Evolutionary conservation across 495 filamentous ascomycete genomes (phyloP).

Genomic region (Aspergillus cristatus): DNA sequence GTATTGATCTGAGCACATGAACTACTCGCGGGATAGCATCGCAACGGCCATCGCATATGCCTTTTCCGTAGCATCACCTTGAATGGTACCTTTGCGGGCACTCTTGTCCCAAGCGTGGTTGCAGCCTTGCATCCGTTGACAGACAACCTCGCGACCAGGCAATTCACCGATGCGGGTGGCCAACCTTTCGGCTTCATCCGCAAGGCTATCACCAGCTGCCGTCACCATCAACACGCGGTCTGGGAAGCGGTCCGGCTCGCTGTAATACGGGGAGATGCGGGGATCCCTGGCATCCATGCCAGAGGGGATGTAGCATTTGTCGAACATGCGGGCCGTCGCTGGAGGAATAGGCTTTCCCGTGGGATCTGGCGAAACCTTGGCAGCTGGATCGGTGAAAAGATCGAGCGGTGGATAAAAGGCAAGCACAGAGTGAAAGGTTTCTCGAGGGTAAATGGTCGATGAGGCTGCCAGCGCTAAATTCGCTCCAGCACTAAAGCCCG

Average conservation of each 20-base stretch:
- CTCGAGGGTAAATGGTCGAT: slow-evolving; percentile 26
- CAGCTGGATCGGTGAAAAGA: slow-evolving; percentile 13
- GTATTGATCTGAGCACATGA: background rate
- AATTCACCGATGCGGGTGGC: slow-evolving; percentile 21
- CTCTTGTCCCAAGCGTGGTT: slow-evolving; percentile 34
- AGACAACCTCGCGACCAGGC: slow-evolving; percentile 27
- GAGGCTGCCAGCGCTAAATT: slow-evolving; percentile 33
- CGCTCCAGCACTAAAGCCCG: slow-evolving; percentile 38
- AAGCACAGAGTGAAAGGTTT: slow-evolving; percentile 31
- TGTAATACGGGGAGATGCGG: slow-evolving; percentile 36
- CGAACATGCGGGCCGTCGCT: slow-evolving; percentile 20
- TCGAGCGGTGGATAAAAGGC: slow-evolving; percentile 35
- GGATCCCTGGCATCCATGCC: slow-evolving; percentile 31
- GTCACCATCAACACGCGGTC: slow-evolving; percentile 34
- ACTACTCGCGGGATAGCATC: slow-evolving; percentile 17
- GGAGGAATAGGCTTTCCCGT: slow-evolving; percentile 16
- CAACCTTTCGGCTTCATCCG: slow-evolving; percentile 31
- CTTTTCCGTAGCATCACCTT: slow-evolving; percentile 23
- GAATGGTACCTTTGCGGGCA: slow-evolving; percentile 14
- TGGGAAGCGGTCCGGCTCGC: slow-evolving; percentile 28
- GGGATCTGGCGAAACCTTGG: slow-evolving; percentile 19
- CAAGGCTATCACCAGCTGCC: slow-evolving; percentile 30
- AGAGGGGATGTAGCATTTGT: slow-evolving; percentile 22
- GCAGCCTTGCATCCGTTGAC: slow-evolving; percentile 29
- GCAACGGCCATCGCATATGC: slow-evolving; percentile 27